These are phyloP conservation scores for Prinsepia uniflora DNA, from an alignment of 306 rosid genomes.

Conservation along the genomic window DNA sequence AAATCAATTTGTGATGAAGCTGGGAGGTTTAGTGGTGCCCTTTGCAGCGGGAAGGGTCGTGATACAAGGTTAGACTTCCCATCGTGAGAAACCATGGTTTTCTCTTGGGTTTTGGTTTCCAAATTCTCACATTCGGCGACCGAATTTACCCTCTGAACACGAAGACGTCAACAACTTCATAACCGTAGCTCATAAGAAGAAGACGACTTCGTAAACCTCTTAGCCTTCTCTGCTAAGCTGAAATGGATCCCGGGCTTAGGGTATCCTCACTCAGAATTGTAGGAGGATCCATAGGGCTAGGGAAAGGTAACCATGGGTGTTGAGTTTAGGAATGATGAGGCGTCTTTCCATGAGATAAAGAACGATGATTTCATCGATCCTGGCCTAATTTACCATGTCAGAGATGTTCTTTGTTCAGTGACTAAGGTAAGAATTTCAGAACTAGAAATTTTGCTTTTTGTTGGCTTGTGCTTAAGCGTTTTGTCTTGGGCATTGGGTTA, in stretches of 20 bases:
- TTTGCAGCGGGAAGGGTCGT: too few relatives aligned
- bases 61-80: too few relatives aligned
- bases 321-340: slow-evolving; percentile 18
- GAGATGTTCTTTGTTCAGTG: slow-evolving; percentile 52
- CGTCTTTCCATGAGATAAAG: slow-evolving; percentile 34
- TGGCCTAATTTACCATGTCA: slow-evolving; percentile 40
- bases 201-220: background rate
- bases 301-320: slow-evolving; percentile 45
- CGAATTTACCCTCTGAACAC: background rate
- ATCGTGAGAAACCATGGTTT: background rate
- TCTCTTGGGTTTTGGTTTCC: background rate
- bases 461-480: background rate
- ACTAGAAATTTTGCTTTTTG: background rate
- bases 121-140: background rate
- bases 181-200: background rate
- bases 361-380: slow-evolving; percentile 43
- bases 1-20: too few relatives aligned
- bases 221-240: background rate
- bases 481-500: too few relatives aligned
- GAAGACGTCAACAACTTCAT: background rate
- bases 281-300: slow-evolving; percentile 16
- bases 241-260: background rate
- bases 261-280: background rate
- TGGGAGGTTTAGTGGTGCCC: too few relatives aligned
- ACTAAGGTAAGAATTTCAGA: slow-evolving; percentile 30